Evolutionary conservation across 805 yeast genomes (phyloP).

Genomic region (Ogataea henricii): DNA sequence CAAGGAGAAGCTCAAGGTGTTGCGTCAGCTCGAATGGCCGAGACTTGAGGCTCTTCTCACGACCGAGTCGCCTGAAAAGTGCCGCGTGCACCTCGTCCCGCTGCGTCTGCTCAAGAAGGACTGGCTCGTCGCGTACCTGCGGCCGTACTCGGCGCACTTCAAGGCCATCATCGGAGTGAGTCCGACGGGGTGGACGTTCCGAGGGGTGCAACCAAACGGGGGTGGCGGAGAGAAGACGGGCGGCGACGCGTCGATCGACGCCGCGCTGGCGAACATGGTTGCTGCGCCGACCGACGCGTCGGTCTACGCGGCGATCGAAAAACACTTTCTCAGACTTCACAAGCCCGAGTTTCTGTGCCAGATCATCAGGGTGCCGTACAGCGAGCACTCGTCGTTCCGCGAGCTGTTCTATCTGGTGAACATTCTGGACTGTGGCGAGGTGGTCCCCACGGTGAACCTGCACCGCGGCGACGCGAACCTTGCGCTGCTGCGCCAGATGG

Average conservation of each 20-base stretch:
- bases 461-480: constrained; percentile 18
- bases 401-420: constrained; percentile 72
- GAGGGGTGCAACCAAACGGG: constrained; percentile 21
- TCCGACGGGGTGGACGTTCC: constrained; percentile 93
- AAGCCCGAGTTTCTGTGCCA: constrained; percentile 22
- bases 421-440: constrained; percentile 47
- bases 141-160: constrained; percentile 46
- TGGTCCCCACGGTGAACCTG: constrained; percentile 80
- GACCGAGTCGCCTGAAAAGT: constrained; percentile 44
- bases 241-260: constrained; percentile 8
- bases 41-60: constrained; percentile 41
- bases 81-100: constrained; percentile 73
- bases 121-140: constrained; percentile 51
- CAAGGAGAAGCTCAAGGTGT: constrained; percentile 47
- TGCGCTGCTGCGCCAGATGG: constrained; percentile 14
- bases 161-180: constrained; percentile 68
- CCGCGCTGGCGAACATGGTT: constrained; percentile 12
- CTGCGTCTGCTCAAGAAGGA: constrained; percentile 55
- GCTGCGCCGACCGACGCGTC: constrained; percentile 14
- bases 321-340: constrained; percentile 22
- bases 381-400: constrained; percentile 89
- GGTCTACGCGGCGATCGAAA: constrained; percentile 17
- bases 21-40: constrained; percentile 49
- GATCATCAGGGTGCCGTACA: constrained; percentile 59
- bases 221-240: no score